Conservation (phyloP, 176 grass and related monocot species). For the Aechmea fasciata region DNA sequence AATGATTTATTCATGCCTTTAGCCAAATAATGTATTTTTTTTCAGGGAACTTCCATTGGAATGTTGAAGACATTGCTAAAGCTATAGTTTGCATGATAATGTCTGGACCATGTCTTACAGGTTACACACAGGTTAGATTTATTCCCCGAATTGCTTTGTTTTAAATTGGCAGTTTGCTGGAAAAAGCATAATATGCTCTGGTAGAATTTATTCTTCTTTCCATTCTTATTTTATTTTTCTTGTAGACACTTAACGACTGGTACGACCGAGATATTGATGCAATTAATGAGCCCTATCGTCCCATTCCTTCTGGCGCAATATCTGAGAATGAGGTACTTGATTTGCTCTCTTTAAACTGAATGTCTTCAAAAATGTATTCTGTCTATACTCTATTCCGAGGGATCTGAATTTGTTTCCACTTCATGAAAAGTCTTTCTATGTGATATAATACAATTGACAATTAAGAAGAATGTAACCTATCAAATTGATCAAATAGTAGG, state of each 20-base stretch:
- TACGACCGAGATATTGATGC: slow-evolving; percentile 98
- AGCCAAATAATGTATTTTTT: background rate
- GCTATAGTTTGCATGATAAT: slow-evolving; percentile 93
- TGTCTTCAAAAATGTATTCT: background rate
- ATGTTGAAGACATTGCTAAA: slow-evolving; percentile 86
- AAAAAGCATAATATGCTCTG: slow-evolving; percentile 17
- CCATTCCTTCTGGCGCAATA: slow-evolving; percentile 95
- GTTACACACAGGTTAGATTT: slow-evolving; percentile 79
- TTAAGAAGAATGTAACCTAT: background rate
- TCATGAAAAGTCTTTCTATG: background rate
- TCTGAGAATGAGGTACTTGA: slow-evolving; percentile 82
- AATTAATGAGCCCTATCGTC: slow-evolving; percentile 97
- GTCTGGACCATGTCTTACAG: slow-evolving; percentile 96
- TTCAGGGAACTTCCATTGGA: slow-evolving; percentile 99
- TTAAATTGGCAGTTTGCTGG: background rate
- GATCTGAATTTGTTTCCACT: background rate
- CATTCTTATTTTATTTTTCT: slow-evolving; percentile 28
- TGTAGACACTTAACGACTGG: slow-evolving; percentile 97
- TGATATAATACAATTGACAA: background rate
- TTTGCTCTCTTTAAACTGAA: background rate
- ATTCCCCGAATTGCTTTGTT: background rate
- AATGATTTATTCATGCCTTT: slow-evolving; percentile 11
- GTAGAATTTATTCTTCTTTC: slow-evolving; percentile 3
- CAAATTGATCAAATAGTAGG: background rate
- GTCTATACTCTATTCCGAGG: background rate